Evolutionary conservation across 1,284 basidiomycete genomes (phyloP), one percentile per base, ranked within the genome.

Genomic region (Coniferiporia weirii): DNA sequence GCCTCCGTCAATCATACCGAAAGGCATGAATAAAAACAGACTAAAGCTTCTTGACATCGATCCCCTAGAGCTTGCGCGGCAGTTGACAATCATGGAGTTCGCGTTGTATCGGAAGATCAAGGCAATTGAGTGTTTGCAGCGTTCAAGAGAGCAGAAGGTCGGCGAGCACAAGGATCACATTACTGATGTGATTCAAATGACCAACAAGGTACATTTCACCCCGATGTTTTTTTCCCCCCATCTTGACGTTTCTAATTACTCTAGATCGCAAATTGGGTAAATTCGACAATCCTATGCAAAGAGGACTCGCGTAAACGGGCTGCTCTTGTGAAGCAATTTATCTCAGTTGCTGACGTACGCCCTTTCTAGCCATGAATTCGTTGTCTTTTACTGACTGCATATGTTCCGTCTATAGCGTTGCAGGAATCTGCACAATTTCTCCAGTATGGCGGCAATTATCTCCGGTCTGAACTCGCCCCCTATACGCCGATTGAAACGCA

Each of bases 381-480:
- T 52, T n/a, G 49, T 56, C 27, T 27, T 27, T 27, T 27, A 27
- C 27, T 64, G 38, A 53, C 40, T 20, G 44, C n/a, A 2, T 20
- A 15, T 59, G 27, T 17, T 34, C 15, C 5, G 27, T 20, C 5
- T 35, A 12, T 65, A 98, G 94, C 89, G 91, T 50, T 99, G 96
- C 73, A 87, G 93, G 52, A 73, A 76, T 15, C 74, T 99, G 64
- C 91, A 96, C 70, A 99, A 99, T 73, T 99, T 93, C 73, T 96
- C 95, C 12, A 91, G 90, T 12, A 91, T 98, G 85, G 93, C 94
- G 68, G 94, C 96, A 34, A 93, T 99, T 58, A 86, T 97, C 9
- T 96, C 95, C 3, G 97, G 95, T 1, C 79, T 99, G 55, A 98
- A 98, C 67, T 95, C 93, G 7, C 91, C 95, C 35, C 94, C 95